A percentile compares a stretch with the other conserved stretches of the same genome.
These are phyloP conservation scores for Durusdinium trenchii DNA, from an alignment of 73 alveolate genomes.

Conservation along the genomic window DNA sequence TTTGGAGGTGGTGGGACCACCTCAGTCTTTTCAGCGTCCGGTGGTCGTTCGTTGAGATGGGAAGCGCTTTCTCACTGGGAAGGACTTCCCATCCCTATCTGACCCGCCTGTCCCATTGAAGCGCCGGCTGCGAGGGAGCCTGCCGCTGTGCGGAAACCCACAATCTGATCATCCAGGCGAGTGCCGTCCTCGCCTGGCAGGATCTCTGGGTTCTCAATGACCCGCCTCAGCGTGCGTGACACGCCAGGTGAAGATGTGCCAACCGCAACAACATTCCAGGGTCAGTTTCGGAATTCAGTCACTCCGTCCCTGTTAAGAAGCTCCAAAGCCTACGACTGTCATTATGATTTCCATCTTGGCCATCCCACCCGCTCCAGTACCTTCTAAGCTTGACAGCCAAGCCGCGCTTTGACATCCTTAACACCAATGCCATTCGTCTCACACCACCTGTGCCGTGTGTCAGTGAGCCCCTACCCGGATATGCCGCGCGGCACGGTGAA, in stretches of 20 bases:
- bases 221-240: conserved; percentile 2
- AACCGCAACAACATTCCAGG: not conserved
- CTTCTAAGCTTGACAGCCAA: not conserved
- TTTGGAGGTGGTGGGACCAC: conserved; percentile 15
- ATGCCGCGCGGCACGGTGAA: too few species aligned
- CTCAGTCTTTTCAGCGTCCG: too few species aligned
- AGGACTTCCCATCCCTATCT: not conserved
- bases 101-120: not conserved
- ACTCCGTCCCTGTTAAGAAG: not conserved
- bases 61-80: not conserved
- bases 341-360: not conserved
- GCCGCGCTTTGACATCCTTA: conserved; percentile 71
- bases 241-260: not conserved
- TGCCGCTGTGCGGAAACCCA: not conserved
- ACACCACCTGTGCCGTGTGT: conserved; percentile 56
- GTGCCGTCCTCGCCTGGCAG: conserved; percentile 33
- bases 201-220: conserved; percentile 80
- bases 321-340: not conserved
- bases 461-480: not conserved
- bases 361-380: not conserved
- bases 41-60: not conserved
- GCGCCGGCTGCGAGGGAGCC: not conserved
- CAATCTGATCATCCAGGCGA: not conserved
- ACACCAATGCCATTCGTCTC: conserved; percentile 74
- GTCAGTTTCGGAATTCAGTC: not conserved